Evolutionary conservation across 192 early-diverging fungal species (phyloP).

Genomic region (Rhizophagus sp.): DNA sequence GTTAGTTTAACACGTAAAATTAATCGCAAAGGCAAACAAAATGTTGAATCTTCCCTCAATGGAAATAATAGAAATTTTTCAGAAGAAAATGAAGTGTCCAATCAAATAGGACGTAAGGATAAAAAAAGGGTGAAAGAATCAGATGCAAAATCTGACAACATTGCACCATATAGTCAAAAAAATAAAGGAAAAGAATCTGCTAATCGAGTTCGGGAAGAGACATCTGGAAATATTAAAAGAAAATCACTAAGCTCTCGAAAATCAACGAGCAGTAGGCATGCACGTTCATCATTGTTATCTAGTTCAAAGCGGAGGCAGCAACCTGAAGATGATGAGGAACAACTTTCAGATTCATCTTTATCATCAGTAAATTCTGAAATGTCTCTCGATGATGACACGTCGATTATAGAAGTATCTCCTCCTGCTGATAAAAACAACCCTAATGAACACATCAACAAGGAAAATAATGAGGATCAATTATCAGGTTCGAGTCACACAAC

Average conservation of each 20-base stretch:
- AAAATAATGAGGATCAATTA: neutral
- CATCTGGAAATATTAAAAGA: neutral
- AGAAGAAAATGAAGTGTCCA: neutral
- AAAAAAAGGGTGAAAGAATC: neutral
- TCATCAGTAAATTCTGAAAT: neutral
- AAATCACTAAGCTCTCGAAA: neutral
- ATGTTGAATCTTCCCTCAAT: neutral
- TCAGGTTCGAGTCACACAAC: neutral
- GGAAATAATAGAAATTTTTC: neutral
- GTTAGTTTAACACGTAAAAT: neutral
- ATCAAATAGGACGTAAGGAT: neutral
- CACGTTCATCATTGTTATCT: neutral
- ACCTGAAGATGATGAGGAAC: neutral
- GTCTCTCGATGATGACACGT: neutral
- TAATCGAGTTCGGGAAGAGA: neutral
- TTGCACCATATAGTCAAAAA: neutral
- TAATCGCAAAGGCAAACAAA: neutral
- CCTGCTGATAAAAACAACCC: neutral
- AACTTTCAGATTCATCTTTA: neutral
- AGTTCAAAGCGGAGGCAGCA: neutral
- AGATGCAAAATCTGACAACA: neutral
- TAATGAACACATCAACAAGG: neutral
- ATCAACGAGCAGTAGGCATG: neutral
- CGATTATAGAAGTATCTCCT: neutral
- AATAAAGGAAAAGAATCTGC: neutral